Evolutionary conservation across 805 yeast species (phyloP).

Genomic region (Wickerhamomyces subpelliculosus): DNA sequence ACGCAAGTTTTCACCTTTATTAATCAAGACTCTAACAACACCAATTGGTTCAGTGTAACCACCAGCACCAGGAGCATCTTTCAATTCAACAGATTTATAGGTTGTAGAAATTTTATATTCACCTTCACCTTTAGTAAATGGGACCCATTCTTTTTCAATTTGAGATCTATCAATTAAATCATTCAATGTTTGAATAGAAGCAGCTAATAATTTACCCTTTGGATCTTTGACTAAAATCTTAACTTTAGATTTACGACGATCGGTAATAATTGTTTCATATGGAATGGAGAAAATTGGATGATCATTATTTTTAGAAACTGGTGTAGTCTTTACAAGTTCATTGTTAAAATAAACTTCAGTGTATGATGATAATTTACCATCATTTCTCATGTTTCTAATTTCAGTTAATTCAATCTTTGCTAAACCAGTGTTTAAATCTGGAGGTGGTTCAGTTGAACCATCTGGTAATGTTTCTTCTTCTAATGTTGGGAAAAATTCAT

Average conservation of each 20-base stretch:
- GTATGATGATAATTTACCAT: slow-evolving; percentile 53
- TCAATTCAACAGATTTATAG: slow-evolving; percentile 84
- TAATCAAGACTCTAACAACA: slow-evolving; percentile 67
- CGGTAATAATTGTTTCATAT: slow-evolving; percentile 62
- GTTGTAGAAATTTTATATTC: slow-evolving; percentile 59
- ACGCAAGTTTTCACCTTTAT: slow-evolving; percentile 65
- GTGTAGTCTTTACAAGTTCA: slow-evolving; percentile 51
- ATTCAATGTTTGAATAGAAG: slow-evolving; percentile 48
- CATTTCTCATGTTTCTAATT: slow-evolving; percentile 41
- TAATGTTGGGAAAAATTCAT: slow-evolving; percentile 72
- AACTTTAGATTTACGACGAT: slow-evolving; percentile 65
- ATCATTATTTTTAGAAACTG: slow-evolving; percentile 50
- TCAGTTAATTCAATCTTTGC: slow-evolving; percentile 59
- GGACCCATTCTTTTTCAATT: slow-evolving; percentile 74
- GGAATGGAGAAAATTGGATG: slow-evolving; percentile 60
- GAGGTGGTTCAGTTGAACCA: slow-evolving; percentile 80
- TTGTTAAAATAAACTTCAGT: slow-evolving; percentile 68
- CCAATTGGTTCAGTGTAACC: slow-evolving; percentile 96
- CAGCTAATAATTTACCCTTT: slow-evolving; percentile 50
- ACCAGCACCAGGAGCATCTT: slow-evolving; percentile 58
- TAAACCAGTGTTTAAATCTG: slow-evolving; percentile 92
- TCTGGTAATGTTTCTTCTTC: slow-evolving; percentile 54
- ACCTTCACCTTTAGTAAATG: slow-evolving; percentile 62
- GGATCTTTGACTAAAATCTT: slow-evolving; percentile 61
- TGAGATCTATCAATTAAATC: slow-evolving; percentile 69